These are phyloP conservation scores for Dysphania ambrosioides DNA, from an alignment of 148 eudicot species.

Conservation along the genomic window DNA sequence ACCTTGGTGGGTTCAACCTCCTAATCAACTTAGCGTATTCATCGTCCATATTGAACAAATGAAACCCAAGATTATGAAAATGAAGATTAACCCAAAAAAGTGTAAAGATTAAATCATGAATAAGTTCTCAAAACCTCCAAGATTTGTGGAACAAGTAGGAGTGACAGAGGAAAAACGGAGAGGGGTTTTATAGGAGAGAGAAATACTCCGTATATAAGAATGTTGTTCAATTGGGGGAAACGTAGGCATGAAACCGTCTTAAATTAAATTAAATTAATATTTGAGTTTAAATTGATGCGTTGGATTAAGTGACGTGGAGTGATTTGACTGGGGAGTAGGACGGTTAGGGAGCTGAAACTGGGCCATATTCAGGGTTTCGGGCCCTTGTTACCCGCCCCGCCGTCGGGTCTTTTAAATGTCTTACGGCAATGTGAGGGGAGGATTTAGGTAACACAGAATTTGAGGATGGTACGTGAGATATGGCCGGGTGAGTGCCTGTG, in stretches of 20 bases:
- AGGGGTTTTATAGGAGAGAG: constrained; percentile 11
- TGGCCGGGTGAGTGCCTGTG: constrained; percentile 31
- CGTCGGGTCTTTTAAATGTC: constrained; percentile 4
- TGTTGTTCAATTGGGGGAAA: constrained; percentile 16
- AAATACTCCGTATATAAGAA: too few species aligned
- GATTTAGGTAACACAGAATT: not conserved
- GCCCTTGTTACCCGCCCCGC: not conserved
- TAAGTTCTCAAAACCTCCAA: constrained; percentile 29
- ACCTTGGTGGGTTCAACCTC: constrained; percentile 93
- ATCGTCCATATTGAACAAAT: constrained; percentile 40
- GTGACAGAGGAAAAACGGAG: constrained; percentile 7
- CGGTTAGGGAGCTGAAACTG: constrained; percentile 9
- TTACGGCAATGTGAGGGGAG: too few species aligned
- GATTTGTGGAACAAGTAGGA: constrained; percentile 29
- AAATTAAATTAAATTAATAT: too few species aligned
- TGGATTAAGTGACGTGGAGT: constrained; percentile 16
- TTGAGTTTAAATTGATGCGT: too few species aligned
- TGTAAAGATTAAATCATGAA: not conserved
- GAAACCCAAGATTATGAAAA: not conserved
- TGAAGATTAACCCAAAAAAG: not conserved
- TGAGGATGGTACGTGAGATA: constrained; percentile 26
- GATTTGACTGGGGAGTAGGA: not conserved
- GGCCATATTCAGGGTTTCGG: not conserved
- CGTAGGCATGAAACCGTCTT: constrained; percentile 19
- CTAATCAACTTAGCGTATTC: constrained; percentile 81